Percentiles rank a stretch among this genome's conserved stretches.
Conservation (phyloP, 2,329 filamentous ascomycete species). For the Simplicillium sp. region DNA sequence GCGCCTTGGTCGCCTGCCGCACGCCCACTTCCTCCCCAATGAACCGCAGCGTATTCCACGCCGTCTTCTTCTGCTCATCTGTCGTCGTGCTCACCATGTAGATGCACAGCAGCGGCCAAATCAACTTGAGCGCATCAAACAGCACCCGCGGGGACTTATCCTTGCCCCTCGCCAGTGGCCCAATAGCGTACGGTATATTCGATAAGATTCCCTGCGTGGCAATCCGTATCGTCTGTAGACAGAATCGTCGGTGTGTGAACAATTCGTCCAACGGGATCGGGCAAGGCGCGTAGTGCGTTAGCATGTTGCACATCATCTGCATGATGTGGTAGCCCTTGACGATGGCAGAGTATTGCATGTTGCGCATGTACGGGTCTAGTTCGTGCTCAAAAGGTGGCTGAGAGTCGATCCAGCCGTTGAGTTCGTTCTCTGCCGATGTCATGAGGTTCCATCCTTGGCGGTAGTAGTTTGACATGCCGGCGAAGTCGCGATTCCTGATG, state of each 20-base stretch:
- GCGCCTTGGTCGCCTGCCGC: slow-evolving; percentile 19
- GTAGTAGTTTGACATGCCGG: slow-evolving; percentile 17
- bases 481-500: slow-evolving; percentile 16
- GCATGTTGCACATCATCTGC: slow-evolving; percentile 21
- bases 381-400: slow-evolving; percentile 6
- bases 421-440: slow-evolving; percentile 13
- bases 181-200: slow-evolving; percentile 14
- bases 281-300: slow-evolving; percentile 19
- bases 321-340: slow-evolving; percentile 25
- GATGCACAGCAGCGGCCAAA: slow-evolving; percentile 26
- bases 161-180: slow-evolving; percentile 12
- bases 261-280: slow-evolving; percentile 15
- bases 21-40: slow-evolving; percentile 27
- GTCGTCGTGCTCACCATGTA: slow-evolving; percentile 18
- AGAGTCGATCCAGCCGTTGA: slow-evolving; percentile 9
- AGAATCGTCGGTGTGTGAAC: slow-evolving; percentile 16
- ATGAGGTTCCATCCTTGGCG: slow-evolving; percentile 14
- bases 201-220: slow-evolving; percentile 19
- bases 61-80: slow-evolving; percentile 16
- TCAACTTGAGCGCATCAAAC: slow-evolving; percentile 25
- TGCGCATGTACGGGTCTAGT: slow-evolving; percentile 20
- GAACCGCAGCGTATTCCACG: slow-evolving; percentile 16
- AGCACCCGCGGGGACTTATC: slow-evolving; percentile 20
- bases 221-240: slow-evolving; percentile 15
- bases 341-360: slow-evolving; percentile 19